phyloP scores from a whole-genome alignment of 2,329 filamentous ascomycete genomes.

The Madurella mycetomatis region DNA sequence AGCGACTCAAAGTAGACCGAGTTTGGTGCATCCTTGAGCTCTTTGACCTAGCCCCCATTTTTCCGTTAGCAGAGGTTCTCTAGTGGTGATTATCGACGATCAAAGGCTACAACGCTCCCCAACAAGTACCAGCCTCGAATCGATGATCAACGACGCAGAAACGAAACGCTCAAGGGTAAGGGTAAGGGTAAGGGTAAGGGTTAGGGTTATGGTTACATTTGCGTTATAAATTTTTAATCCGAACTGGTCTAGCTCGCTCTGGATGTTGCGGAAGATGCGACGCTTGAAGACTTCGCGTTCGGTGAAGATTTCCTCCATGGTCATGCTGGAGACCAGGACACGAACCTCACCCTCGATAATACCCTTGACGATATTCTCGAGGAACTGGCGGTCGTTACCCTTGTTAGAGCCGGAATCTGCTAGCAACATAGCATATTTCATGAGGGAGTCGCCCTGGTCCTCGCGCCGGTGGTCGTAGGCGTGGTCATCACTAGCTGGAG shows the following conservation, averaged over 20 bases:
- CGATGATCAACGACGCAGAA: neutral
- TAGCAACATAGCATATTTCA: conserved; percentile 78
- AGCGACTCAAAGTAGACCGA: conserved; percentile 82
- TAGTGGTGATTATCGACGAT: too few relatives aligned
- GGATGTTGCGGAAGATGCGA: conserved; percentile 70
- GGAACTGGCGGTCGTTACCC: conserved; percentile 50
- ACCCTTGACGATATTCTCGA: conserved; percentile 81
- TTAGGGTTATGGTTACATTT: too few relatives aligned
- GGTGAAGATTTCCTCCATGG: conserved; percentile 74
- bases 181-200: too few relatives aligned
- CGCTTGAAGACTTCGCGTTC: conserved; percentile 45
- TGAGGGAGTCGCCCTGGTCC: conserved; percentile 58
- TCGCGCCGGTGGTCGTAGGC: conserved; percentile 34
- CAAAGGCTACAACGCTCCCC: too few relatives aligned
- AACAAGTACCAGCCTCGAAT: too few relatives aligned
- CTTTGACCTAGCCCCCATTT: conserved; percentile 80
- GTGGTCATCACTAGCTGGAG: conserved; percentile 24
- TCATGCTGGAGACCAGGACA: conserved; percentile 79
- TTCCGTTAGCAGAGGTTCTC: conserved; percentile 42
- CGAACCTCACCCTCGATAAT: conserved; percentile 87
- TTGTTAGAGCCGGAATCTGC: conserved; percentile 51
- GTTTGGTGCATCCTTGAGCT: conserved; percentile 75
- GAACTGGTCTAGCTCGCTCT: conserved; percentile 75
- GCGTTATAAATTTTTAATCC: conserved; percentile 68
- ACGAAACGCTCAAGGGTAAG: neutral